Percentiles rank a stretch among this genome's conserved stretches.
Evolutionary conservation across 306 rosid species (phyloP).

Genomic region (Oemleria cerasiformis): DNA sequence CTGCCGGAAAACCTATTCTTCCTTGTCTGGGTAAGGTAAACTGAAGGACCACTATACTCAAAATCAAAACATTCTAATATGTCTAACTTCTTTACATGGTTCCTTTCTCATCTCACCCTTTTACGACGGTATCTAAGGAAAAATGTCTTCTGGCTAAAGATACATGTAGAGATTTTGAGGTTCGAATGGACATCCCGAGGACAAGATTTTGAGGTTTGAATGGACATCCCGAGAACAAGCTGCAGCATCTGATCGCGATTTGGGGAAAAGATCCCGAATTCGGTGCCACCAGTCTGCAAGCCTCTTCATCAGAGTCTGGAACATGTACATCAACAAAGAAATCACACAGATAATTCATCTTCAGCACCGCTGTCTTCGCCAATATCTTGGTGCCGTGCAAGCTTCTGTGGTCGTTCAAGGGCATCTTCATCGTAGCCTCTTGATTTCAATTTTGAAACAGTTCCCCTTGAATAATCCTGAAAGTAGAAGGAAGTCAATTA

Average conservation of each 20-base stretch:
- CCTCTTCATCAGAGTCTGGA: slow-evolving; percentile 19
- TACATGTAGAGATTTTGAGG: neutral
- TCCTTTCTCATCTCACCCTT: slow-evolving; percentile 20
- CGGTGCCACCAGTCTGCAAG: slow-evolving; percentile 18
- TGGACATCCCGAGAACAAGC: slow-evolving; percentile 21
- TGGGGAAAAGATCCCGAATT: slow-evolving; percentile 12
- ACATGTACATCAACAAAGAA: slow-evolving; percentile 25
- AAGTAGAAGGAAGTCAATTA: slow-evolving; percentile 29
- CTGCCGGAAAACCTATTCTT: neutral
- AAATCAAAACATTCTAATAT: neutral
- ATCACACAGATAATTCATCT: slow-evolving; percentile 82
- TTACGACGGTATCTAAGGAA: slow-evolving; percentile 24
- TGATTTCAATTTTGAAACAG: slow-evolving; percentile 41
- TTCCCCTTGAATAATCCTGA: slow-evolving; percentile 64
- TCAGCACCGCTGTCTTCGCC: slow-evolving; percentile 83
- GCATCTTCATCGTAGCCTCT: slow-evolving; percentile 60
- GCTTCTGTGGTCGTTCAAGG: slow-evolving; percentile 58
- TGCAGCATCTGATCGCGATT: slow-evolving; percentile 16
- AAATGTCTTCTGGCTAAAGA: slow-evolving; percentile 24
- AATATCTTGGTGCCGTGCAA: slow-evolving; percentile 46
- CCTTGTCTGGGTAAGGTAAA: neutral
- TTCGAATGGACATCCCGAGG: slow-evolving; percentile 6
- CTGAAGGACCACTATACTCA: neutral
- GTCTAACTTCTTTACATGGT: slow-evolving; percentile 36
- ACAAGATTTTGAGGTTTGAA: slow-evolving; percentile 16